A percentile compares a stretch with the other conserved stretches of the same genome.
These are phyloP conservation scores for Fraxinus xanthoxyloides DNA, from an alignment of 305 asterid species.

Conservation along the genomic window DNA sequence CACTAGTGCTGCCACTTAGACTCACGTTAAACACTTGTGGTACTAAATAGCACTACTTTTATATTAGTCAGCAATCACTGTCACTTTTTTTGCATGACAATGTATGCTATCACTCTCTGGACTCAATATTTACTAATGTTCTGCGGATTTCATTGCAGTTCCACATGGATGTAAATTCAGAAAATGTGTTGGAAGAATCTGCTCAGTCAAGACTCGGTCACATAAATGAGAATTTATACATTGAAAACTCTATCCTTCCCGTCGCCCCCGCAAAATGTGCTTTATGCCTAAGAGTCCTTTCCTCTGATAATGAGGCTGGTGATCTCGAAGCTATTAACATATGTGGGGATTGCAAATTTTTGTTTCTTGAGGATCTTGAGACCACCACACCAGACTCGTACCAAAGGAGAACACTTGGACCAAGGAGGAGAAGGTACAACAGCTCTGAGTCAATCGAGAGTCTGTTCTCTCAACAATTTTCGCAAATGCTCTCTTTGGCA, in stretches of 20 bases:
- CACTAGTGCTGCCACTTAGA: no score
- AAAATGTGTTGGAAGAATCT: constrained; percentile 40
- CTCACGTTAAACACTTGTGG: no score
- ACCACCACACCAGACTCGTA: constrained; percentile 46
- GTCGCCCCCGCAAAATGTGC: constrained; percentile 43
- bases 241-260: constrained; percentile 19
- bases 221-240: constrained; percentile 25
- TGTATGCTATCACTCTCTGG: constrained; percentile 1
- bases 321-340: constrained; percentile 46
- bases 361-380: constrained; percentile 66
- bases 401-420: constrained; percentile 30
- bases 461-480: constrained; percentile 59
- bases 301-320: constrained; percentile 39
- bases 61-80: neutral
- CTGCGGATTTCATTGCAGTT: constrained; percentile 22
- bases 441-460: constrained; percentile 67
- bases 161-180: constrained; percentile 48
- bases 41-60: no score
- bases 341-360: constrained; percentile 81
- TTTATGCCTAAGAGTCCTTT: constrained; percentile 50
- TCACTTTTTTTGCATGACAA: neutral
- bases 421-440: constrained; percentile 47
- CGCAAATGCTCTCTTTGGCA: constrained; percentile 44
- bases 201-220: constrained; percentile 28
- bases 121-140: constrained; percentile 8